phyloP scores from a whole-genome alignment of 208 protist genomes.

The Acanthamoeba divionensis region DNA sequence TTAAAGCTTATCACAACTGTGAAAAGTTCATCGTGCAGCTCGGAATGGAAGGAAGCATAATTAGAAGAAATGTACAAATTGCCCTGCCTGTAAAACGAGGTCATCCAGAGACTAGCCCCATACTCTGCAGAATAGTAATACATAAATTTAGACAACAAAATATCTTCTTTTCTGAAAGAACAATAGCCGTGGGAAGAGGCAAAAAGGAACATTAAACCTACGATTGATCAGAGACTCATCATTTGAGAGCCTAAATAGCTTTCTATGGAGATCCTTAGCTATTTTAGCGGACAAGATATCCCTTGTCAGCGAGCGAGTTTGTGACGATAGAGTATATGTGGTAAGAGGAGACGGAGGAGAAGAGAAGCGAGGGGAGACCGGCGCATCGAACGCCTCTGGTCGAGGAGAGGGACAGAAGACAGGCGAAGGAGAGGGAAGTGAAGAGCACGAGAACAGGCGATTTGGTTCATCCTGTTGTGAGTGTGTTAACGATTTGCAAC shows the following conservation, averaged over 20 bases:
- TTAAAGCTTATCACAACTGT: conserved; percentile 17
- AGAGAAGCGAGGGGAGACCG: not conserved
- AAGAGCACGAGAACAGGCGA: not conserved
- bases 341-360: conserved; percentile 13
- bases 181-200: not conserved
- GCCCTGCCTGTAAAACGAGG: conserved; percentile 9
- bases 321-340: conserved; percentile 5
- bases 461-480: not conserved
- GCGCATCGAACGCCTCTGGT: not conserved
- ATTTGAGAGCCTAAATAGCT: conserved; percentile 29
- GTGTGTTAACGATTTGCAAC: too few species aligned
- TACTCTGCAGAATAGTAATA: conserved; percentile 1
- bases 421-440: not conserved
- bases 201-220: not conserved
- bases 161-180: not conserved
- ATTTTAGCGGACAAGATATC: conserved; percentile 22
- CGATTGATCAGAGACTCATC: conserved; percentile 27
- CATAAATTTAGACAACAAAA: not conserved
- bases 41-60: conserved; percentile 18
- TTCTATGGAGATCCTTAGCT: not conserved
- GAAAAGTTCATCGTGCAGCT: not conserved
- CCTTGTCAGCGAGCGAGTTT: conserved; percentile 1
- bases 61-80: not conserved
- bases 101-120: conserved; percentile 27
- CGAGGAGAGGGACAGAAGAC: not conserved